phyloP scores from a whole-genome alignment of 2,329 filamentous ascomycete species.

The Stachybotrys chartarum region DNA sequence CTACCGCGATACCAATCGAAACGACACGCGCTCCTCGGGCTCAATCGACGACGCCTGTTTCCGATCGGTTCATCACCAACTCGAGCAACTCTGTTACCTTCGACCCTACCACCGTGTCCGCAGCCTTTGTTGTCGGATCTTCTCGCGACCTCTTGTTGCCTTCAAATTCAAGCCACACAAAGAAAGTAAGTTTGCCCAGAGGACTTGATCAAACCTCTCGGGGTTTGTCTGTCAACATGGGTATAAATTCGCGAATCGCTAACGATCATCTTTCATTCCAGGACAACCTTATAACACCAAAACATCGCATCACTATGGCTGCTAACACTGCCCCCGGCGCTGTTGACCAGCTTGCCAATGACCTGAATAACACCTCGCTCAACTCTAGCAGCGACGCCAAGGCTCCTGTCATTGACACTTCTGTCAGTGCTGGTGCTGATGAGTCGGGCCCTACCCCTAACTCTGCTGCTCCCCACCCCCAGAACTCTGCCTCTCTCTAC shows the following conservation, averaged over 20 bases:
- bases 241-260: no score
- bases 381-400: conserved; percentile 61
- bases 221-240: no score
- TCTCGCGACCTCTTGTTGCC: no score
- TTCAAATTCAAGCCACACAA: background rate
- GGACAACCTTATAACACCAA: background rate
- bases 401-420: conserved; percentile 68
- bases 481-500: conserved; percentile 96
- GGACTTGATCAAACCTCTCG: no score
- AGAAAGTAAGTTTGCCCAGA: background rate
- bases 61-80: conserved; percentile 7
- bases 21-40: conserved; percentile 7
- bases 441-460: conserved; percentile 64
- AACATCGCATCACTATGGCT: conserved; percentile 44
- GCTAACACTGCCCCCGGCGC: conserved; percentile 49
- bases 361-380: conserved; percentile 65
- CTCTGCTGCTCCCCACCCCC: conserved; percentile 70
- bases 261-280: no score
- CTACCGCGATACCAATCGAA: conserved; percentile 21
- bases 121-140: background rate
- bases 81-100: conserved; percentile 1
- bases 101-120: background rate
- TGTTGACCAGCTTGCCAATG: conserved; percentile 75
- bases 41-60: conserved; percentile 6
- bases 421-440: conserved; percentile 45